Percentiles rank a stretch among this genome's conserved stretches.
Evolutionary conservation across 805 yeast genomes (phyloP).

Genomic region (Isabelozyma heimii): DNA sequence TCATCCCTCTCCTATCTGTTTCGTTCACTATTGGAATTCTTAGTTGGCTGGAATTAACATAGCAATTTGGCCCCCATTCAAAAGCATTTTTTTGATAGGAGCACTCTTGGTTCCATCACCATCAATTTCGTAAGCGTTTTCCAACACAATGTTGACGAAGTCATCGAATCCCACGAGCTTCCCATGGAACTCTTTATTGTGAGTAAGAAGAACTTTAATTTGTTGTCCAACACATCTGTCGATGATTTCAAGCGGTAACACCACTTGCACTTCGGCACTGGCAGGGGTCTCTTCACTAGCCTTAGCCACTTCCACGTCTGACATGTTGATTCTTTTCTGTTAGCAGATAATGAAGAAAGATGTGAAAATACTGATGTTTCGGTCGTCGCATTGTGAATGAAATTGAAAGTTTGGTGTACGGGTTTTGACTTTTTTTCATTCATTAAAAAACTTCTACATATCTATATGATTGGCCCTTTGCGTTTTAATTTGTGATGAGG

Average conservation of each 20-base stretch:
- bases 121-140: slow-evolving; percentile 67
- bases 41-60: slow-evolving; percentile 44
- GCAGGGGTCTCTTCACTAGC: slow-evolving; percentile 4
- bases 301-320: slow-evolving; percentile 3
- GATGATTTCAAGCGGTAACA: slow-evolving; percentile 78
- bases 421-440: neutral
- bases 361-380: neutral
- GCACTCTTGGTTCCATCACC: slow-evolving; percentile 43
- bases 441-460: neutral
- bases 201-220: slow-evolving; percentile 67
- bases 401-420: neutral
- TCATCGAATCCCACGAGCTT: slow-evolving; percentile 91
- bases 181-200: slow-evolving; percentile 79
- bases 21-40: neutral
- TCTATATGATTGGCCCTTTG: neutral
- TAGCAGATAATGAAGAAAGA: neutral
- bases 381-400: neutral
- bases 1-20: no score
- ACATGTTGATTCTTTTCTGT: slow-evolving; percentile 4
- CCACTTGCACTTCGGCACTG: slow-evolving; percentile 8
- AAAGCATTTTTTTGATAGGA: slow-evolving; percentile 55
- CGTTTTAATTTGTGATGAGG: neutral
- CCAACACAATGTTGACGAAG: slow-evolving; percentile 86
- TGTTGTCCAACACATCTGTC: slow-evolving; percentile 83
- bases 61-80: slow-evolving; percentile 71